A percentile compares a stretch with the other conserved stretches of the same genome.
phyloP scores from a whole-genome alignment of 148 eudicot species.

The Vaccinium corymbosum region DNA sequence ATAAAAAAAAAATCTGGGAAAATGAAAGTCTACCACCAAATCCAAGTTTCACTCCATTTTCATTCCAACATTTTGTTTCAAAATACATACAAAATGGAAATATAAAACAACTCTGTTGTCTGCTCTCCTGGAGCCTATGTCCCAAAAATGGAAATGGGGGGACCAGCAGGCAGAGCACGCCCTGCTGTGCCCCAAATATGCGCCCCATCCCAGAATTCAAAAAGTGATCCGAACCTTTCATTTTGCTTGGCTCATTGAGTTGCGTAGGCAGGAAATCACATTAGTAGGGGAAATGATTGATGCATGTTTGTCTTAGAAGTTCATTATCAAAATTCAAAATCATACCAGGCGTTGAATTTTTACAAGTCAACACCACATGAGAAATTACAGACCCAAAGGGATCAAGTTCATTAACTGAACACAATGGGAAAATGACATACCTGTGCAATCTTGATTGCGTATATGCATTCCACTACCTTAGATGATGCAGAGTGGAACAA shows the following conservation, averaged over 20 bases:
- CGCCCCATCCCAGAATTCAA: no score
- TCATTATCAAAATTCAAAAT: background rate
- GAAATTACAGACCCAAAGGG: background rate
- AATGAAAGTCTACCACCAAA: background rate
- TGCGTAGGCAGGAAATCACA: background rate
- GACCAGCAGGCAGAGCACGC: no score
- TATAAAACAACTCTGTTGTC: background rate
- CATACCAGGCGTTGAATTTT: background rate
- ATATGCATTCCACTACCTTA: slow-evolving; percentile 62
- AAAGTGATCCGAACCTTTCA: no score
- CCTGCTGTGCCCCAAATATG: no score
- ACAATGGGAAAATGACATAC: slow-evolving; percentile 28
- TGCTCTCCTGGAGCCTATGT: no score
- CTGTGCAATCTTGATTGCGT: slow-evolving; percentile 77
- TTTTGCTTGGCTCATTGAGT: no score
- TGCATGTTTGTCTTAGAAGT: background rate
- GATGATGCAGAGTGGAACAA: slow-evolving; percentile 48
- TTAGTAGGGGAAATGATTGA: background rate
- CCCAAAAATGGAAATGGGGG: no score
- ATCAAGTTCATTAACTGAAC: background rate
- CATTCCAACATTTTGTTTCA: background rate
- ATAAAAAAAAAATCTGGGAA: background rate
- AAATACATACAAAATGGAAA: background rate
- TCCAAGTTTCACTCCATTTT: background rate
- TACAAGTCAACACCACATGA: background rate